Base-by-base conservation (phyloP, 257 asterid genomes). In the Fraxinus excelsior region DNA sequence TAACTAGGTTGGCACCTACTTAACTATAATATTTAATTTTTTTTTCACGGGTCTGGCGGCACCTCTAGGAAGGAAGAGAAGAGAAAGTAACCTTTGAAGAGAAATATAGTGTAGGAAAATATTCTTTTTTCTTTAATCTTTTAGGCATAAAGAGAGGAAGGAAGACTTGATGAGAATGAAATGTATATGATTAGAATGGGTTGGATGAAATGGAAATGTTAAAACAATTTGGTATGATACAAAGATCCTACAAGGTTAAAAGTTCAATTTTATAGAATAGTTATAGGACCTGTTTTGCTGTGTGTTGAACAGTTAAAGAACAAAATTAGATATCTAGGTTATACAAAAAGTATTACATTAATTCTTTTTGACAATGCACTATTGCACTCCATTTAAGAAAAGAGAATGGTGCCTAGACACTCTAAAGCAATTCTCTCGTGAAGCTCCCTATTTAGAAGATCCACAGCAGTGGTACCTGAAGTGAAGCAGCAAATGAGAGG, bases 51-150 rank as follows among this genome's bases (percentile, higher is more conserved):
- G n/a, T n/a, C n/a, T n/a, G n/a, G n/a, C n/a, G n/a, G n/a, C n/a
- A n/a, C n/a, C n/a, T n/a, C n/a, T n/a, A n/a, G 32, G 67, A 79
- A 62, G 37, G 64, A 46, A 77, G 76, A 65, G 13, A 67, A 72
- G 66, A 66, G 79, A 34, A 51, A 28, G 68, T 46, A 65, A 81
- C 74, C 16, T 25, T 67, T 65, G 76, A 38, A 73, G 32, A 42
- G 31, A 67, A 53, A 23, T 25, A 70, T 56, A 11, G 70, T 12
- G 35, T 26, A 72, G 46, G 77, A 74, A 74, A 38, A 42, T 46
- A 12, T 12, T 51, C 19, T 32, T 67, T 38, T 37, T 31, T 73
- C 25, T 65, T 69, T 11, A 19, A 19, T 46, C 31, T 13, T 44
- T 72, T 32, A 74, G 64, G 56, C 10, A 44, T 62, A 25, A 62